Percentiles rank a stretch among this genome's conserved stretches.
These are phyloP conservation scores for Misopates orontium DNA, from an alignment of 257 asterid species.

Conservation along the genomic window DNA sequence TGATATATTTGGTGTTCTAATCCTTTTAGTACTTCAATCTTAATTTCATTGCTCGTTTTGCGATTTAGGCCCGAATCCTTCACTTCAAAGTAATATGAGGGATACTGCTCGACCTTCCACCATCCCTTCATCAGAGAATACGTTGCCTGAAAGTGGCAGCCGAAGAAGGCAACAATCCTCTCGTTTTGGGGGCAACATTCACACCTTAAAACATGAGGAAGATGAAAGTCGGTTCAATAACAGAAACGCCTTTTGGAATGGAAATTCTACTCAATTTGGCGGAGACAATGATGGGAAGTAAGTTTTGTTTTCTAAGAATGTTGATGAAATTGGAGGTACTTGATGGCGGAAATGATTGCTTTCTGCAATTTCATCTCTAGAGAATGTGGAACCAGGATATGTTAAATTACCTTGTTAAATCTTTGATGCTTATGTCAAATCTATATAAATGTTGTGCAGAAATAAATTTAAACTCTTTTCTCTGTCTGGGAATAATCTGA, in stretches of 20 bases:
- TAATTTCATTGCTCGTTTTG: slow-evolving; percentile 18
- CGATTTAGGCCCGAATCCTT: slow-evolving; percentile 55
- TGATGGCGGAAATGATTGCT: background rate
- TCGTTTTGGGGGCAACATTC: slow-evolving; percentile 75
- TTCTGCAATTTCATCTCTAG: too few species aligned
- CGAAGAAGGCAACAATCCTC: slow-evolving; percentile 41
- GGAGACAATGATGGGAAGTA: slow-evolving; percentile 61
- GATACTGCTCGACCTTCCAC: slow-evolving; percentile 37
- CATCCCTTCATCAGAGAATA: slow-evolving; percentile 35
- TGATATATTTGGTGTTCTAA: background rate
- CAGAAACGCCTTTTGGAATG: slow-evolving; percentile 85
- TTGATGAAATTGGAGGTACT: background rate
- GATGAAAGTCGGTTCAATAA: slow-evolving; percentile 57
- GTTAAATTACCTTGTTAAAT: background rate
- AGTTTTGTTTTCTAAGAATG: slow-evolving; percentile 2
- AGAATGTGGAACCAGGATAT: too few species aligned
- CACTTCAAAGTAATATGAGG: slow-evolving; percentile 43
- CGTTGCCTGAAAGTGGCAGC: slow-evolving; percentile 32
- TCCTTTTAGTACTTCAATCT: background rate
- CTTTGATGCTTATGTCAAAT: background rate
- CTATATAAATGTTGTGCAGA: too few species aligned
- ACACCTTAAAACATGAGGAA: slow-evolving; percentile 74
- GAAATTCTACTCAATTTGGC: slow-evolving; percentile 88
- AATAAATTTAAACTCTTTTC: too few species aligned
- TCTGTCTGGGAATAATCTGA: too few species aligned